Base-by-base conservation (phyloP, 306 rosid genomes). In the Quercus gilva region DNA sequence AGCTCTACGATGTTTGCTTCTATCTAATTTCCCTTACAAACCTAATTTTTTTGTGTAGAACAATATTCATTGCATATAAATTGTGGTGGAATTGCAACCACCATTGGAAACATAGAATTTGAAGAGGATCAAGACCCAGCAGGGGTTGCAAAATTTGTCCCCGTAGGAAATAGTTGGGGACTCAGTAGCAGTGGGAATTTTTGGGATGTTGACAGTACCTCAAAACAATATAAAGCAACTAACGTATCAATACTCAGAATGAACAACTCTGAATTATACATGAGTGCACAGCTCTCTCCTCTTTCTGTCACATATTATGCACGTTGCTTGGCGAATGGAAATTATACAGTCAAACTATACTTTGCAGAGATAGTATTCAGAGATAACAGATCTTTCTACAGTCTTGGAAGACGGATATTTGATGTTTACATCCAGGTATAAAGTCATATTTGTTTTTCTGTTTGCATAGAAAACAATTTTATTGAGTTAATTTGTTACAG, bases 261-360 rank as follows among this genome's bases (percentile, higher is more conserved):
- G 77, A 73, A 61, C 55, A 13, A 82, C 63, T 78, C 90, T 4
- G 84, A 76, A 56, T 21, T 91, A 75, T 91, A 89, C 75, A 63
- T 43, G 55, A 85, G 81, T 5, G 90, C 92, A 25, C 90, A 90
- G 21, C 83, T 82, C 7, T 53, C 90, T 77, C 90, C 91, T 2
- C 77, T 84, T 72, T 87, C 90, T 5, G 88, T 89, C 55, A 85
- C 90, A 25, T 91, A 91, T 75, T 87, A 84, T 74, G 85, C 74
- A n/a, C 89, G 74, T 72, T 91, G 92, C 89, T 80, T 91, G 85
- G 89, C 84, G 74, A 87, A 89, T 85, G 92, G 95, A 64, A 89
- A 85, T 78, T 91, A 89, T 75, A 84, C 86, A 6, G 83, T 91
- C 49, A 88, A 77, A 60, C 84, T 91, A 19, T 88, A 84, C 74